Evolutionary conservation across 1,284 basidiomycete species (phyloP), one percentile per base, ranked within the genome.

Genomic region (Thelephora terrestris): DNA sequence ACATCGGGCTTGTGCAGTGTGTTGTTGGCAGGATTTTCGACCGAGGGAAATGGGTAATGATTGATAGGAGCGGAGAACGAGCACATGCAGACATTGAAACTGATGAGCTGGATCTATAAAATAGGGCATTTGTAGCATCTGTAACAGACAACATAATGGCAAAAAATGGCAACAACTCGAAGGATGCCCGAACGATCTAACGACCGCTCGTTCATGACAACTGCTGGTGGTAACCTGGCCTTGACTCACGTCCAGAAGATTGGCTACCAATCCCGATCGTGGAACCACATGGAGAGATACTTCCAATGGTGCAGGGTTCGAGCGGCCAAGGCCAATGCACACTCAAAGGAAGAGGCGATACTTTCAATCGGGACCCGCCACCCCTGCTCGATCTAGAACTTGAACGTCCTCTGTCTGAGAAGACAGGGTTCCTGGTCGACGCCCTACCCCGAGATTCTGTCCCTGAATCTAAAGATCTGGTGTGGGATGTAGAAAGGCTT

Each of bases 251-350:
- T n/a, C n/a, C n/a, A n/a, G n/a, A n/a, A n/a, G n/a, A n/a, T n/a
- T n/a, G n/a, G n/a, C n/a, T n/a, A n/a, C n/a, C n/a, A n/a, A n/a
- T n/a, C n/a, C n/a, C n/a, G n/a, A n/a, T n/a, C n/a, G n/a, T n/a
- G 34, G 64, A 47, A 7, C 65, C 74, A 3, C 81, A 79, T 5
- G 81, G 81, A 18, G 78, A 80, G 44, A 80, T 61, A 52, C 76
- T 79, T 9, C 79, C 80, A 32, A 80, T 57, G 3, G 79, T n/a
- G n/a, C n/a, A n/a, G n/a, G n/a, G n/a, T n/a, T n/a, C n/a, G n/a
- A n/a, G n/a, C n/a, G n/a, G n/a, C n/a, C n/a, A n/a, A n/a, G n/a
- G n/a, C n/a, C n/a, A n/a, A n/a, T n/a, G n/a, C n/a, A n/a, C n/a
- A n/a, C n/a, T n/a, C n/a, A n/a, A n/a, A n/a, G n/a, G n/a, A n/a